These are phyloP conservation scores for Pugionium dolabratum DNA, from an alignment of 345 rosid species.

Conservation along the genomic window DNA sequence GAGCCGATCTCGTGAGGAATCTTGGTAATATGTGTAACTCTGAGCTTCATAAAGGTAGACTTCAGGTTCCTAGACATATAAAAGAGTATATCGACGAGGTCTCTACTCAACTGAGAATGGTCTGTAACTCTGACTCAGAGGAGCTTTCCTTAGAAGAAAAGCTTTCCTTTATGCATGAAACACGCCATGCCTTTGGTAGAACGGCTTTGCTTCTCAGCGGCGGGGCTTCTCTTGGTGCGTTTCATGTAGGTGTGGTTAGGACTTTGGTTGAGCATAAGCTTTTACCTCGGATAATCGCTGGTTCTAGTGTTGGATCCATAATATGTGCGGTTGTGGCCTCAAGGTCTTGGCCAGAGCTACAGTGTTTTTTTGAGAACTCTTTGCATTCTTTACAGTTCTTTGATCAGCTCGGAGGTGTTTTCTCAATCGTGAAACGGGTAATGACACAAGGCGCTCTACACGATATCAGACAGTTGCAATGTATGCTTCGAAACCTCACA, in stretches of 20 bases:
- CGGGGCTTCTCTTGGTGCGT: conserved; percentile 97
- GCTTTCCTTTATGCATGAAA: conserved; percentile 95
- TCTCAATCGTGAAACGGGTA: conserved; percentile 77
- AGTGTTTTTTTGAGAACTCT: conserved; percentile 84
- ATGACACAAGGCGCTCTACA: conserved; percentile 91
- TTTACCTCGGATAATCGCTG: conserved; percentile 87
- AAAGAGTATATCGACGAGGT: conserved; percentile 95
- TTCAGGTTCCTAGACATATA: conserved; percentile 86
- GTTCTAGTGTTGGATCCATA: conserved; percentile 98
- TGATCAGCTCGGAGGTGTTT: conserved; percentile 91
- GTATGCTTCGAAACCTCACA: conserved; percentile 86
- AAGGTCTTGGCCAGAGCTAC: conserved; percentile 97
- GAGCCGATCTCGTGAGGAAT: conserved; percentile 93
- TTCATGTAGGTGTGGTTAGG: conserved; percentile 87
- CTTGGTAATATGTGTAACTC: conserved; percentile 98
- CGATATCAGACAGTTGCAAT: conserved; percentile 84
- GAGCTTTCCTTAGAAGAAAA: conserved; percentile 95
- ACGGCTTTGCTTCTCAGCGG: conserved; percentile 99
- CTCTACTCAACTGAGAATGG: conserved; percentile 89
- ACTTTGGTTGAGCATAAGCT: conserved; percentile 91
- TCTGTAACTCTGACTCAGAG: conserved; percentile 79
- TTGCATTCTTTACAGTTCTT: conserved; percentile 80
- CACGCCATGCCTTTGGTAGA: conserved; percentile 95
- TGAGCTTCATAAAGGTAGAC: conserved; percentile 96
- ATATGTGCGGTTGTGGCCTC: conserved; percentile 85